Evolutionary conservation across 305 asterid genomes (phyloP), one percentile per base, ranked within the genome.

Genomic region (Stenogyne calaminthoides): DNA sequence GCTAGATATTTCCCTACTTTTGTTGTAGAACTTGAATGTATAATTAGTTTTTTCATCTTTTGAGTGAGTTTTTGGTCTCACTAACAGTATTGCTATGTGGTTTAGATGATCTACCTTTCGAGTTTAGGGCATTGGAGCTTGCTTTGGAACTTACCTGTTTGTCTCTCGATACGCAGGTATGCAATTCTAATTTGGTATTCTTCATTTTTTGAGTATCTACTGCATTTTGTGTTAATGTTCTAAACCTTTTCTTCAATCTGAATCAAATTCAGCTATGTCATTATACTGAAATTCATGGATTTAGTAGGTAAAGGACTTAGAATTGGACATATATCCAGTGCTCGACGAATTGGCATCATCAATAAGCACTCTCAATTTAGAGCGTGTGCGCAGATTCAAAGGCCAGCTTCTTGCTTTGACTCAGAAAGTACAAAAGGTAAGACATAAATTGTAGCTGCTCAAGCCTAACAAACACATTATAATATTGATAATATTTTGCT

Each of bases 131-230:
- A 15, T 84, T 95, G 87, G 99, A 95, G 88, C 91, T 95, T 76
- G 98, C 97, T 78, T 78, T 95, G 88, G 99, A 95, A 80, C 84
- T 91, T 71, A 89, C 97, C 44, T 93, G 98, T 78, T 83, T 80
- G 78, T 91, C 99, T 73, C 97, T 93, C 47, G 99, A 95, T 83
- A 76, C 93, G 76, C 97, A 95, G 97, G 99, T 95, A 81, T 77
- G 85, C 57, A 66, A 74, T 56, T 77, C 72, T 70, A 27, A 73
- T 68, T 67, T 69, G 42, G 37, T 74, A 22, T 44, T 65, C 54
- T 39, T 29, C 29, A 19, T 36, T 37, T n/a, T 36, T 37, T n/a
- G 32, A 27, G 59, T 54, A 58, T 51, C 29, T 62, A 20, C 10
- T 64, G 16, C 34, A 18, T 72, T 7, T 55, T n/a, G 14, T 58